Evolutionary conservation across 257 asterid species (phyloP), one percentile per base, ranked within the genome.

Genomic region (Solanum sejunctum): DNA sequence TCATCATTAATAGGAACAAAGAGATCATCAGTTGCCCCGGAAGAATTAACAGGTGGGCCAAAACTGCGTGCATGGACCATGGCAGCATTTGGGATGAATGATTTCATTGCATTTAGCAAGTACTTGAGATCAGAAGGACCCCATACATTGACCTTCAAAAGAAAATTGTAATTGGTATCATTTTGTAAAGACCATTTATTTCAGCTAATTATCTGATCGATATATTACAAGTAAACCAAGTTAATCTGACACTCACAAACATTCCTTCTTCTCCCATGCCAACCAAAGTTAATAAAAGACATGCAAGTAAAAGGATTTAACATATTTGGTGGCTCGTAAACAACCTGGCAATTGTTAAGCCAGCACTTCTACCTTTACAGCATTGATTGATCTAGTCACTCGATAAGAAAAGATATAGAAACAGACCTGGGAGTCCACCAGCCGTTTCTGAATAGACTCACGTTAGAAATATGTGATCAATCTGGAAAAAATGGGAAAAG

Each of bases 391-490:
- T 78, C 83, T 52, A 78, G 49, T 13, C 83, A 78, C 26, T 52
- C 66, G 28, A 81, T 36, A 57, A n/a, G 61, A 17, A 32, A 79
- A 73, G 54, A 56, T 57, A 39, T 47, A 52, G 83, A 26, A 81
- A 81, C 90, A 83, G 71, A 94, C 98, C 99, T 85, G 99, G 98
- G 86, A 94, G 98, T 79, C 99, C 99, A 86, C 99, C 98, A 36
- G 98, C 95, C 86, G 99, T 97, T 93, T 95, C 98, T 21, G 99
- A 94, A 92, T 98, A 93, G 51, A 95, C 99, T 43, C 98, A 98
- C 13, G 99, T 94, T 69, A 97, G 93, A 89, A 93, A 95, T 87
- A 96, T 92, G 91, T 96, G 98, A 94, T 96, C 98, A 87, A 96
- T 93, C 99, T 96, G 83, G 66, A 91, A 84, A 89, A 85, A 86